Conservation (phyloP, 2,329 filamentous ascomycete genomes). For the Penicillium sp. region DNA sequence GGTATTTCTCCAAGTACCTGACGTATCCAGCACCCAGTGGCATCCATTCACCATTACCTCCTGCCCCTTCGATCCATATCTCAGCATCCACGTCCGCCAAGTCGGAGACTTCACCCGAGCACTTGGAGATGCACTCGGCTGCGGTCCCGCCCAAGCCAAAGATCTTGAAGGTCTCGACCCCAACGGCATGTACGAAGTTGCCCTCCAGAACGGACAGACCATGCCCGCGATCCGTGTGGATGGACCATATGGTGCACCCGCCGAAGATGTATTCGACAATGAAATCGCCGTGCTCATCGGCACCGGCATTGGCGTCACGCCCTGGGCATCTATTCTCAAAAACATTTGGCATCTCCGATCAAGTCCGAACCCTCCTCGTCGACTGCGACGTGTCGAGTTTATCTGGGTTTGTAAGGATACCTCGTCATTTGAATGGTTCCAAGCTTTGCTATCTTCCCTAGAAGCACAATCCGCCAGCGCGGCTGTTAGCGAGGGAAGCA, state of each 20-base stretch:
- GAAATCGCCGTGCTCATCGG: conserved; percentile 76
- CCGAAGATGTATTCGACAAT: conserved; percentile 96
- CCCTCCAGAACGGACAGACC: conserved; percentile 83
- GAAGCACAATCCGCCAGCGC: conserved; percentile 78
- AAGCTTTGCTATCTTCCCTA: conserved; percentile 84
- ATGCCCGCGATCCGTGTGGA: conserved; percentile 91
- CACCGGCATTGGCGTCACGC: conserved; percentile 81
- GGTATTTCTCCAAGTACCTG: conserved; percentile 92
- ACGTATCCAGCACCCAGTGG: conserved; percentile 88
- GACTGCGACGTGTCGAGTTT: conserved; percentile 92
- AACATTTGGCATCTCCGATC: conserved; percentile 98
- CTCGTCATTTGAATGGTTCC: conserved; percentile 97
- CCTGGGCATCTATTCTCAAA: conserved; percentile 84
- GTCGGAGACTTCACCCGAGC: conserved; percentile 92
- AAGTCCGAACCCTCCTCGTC: conserved; percentile 80
- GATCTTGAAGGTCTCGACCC: conserved; percentile 88
- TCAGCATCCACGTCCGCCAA: conserved; percentile 91
- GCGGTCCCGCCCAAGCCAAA: conserved; percentile 80
- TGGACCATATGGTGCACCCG: conserved; percentile 92
- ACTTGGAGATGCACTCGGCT: conserved; percentile 95
- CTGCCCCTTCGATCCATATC: conserved; percentile 91
- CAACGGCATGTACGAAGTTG: conserved; percentile 97
- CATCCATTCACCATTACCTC: conserved; percentile 99
- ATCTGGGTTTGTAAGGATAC: conserved; percentile 99
- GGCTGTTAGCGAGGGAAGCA: conserved; percentile 52